Conservation (phyloP, 257 asterid genomes). For the Catharanthus roseus region DNA sequence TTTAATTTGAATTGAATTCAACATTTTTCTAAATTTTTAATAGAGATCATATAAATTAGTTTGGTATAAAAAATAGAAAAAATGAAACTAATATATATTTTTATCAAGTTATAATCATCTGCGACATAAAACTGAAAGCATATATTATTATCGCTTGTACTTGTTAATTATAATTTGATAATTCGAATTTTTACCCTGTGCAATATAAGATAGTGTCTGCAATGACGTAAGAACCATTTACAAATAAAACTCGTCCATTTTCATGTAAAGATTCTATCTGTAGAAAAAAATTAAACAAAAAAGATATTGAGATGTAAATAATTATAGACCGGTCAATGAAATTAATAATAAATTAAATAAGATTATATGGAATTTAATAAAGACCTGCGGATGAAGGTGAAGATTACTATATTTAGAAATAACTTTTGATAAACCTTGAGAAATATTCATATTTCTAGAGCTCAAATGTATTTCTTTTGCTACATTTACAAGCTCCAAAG, state of each 20-base stretch:
- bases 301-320: too few relatives aligned
- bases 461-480: conserved; percentile 79
- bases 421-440: conserved; percentile 65
- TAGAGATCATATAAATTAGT: too few relatives aligned
- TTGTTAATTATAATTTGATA: neutral
- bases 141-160: too few relatives aligned
- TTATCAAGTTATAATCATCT: too few relatives aligned
- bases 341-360: too few relatives aligned
- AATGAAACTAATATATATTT: too few relatives aligned
- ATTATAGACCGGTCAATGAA: too few relatives aligned
- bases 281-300: neutral
- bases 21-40: too few relatives aligned
- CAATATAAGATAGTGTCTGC: conserved; percentile 85
- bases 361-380: neutral
- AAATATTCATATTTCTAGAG: conserved; percentile 38
- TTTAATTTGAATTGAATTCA: too few relatives aligned
- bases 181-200: conserved; percentile 58
- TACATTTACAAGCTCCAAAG: conserved; percentile 66
- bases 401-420: conserved; percentile 52
- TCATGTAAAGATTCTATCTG: conserved; percentile 76
- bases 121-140: too few relatives aligned
- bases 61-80: too few relatives aligned
- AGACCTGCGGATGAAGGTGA: conserved; percentile 63
- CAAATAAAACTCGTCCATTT: conserved; percentile 64
- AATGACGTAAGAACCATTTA: conserved; percentile 45